Evolutionary conservation across 1,284 basidiomycete genomes (phyloP), one percentile per base, ranked within the genome.

Genomic region (Boletus semigastroideus): DNA sequence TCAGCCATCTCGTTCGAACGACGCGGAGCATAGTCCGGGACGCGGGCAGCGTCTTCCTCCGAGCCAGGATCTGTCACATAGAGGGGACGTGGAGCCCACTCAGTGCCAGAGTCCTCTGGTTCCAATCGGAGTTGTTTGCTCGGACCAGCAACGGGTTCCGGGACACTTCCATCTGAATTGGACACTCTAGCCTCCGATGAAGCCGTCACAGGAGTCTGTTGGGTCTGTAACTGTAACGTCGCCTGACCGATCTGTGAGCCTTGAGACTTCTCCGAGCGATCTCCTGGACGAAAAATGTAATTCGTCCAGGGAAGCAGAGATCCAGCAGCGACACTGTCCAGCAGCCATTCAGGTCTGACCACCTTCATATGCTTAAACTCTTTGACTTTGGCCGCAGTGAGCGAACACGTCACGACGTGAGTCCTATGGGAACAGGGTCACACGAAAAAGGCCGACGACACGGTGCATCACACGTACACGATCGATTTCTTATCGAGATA

Each of bases 351-450:
- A 0, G 94, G 93, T 33, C 76, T 77, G 28, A 91, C 93, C 12
- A 98, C 87, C 64, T 92, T 95, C 83, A 96, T 90, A 47, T 86
- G 72, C 64, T 87, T 82, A 69, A 95, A 97, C 61, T 97, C 94
- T 42, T 82, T 80, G 43, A 92, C 79, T 71, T 98, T 98, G 48
- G 86, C 85, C 0, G 93, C 86, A 0, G 96, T 98, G 31, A 99
- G 78, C 20, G 91, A 87, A 52, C 87, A 90, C 1, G 96, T 95
- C 50, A 99, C 78, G 58, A 98, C 87, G 66, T 95, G 93, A 0
- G 92, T 94, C 37, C 89, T 38, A 10, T 13, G 17, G 25, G n/a
- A 7, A 40, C 34, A 51, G 27, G 7, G 50, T 42, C 52, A 51
- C 58, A 8, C 31, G 9, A 14, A 54, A 51, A 16, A 30, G 16